These are phyloP conservation scores for Pseudogymnoascus sp. DNA, from an alignment of 2,329 filamentous ascomycete species.

Conservation along the genomic window DNA sequence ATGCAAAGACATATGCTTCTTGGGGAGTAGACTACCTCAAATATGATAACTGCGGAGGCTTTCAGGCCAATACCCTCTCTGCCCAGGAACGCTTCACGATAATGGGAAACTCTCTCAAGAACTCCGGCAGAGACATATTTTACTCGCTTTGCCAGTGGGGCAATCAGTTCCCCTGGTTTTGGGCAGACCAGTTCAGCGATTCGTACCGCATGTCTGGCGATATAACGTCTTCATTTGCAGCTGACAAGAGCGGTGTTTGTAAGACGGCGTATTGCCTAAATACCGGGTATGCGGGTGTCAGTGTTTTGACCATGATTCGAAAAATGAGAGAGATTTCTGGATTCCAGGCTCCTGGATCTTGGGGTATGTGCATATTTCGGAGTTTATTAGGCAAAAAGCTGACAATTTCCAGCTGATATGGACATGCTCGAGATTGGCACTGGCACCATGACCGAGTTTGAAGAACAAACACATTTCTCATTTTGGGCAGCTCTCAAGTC, in stretches of 20 bases:
- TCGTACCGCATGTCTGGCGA: slow-evolving; percentile 27
- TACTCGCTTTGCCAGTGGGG: slow-evolving; percentile 19
- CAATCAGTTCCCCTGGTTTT: slow-evolving; percentile 18
- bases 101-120: not conserved
- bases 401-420: slow-evolving; percentile 27
- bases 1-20: not conserved
- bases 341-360: slow-evolving; percentile 28
- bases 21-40: not conserved
- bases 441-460: slow-evolving; percentile 30
- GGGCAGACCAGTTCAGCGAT: slow-evolving; percentile 18
- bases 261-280: slow-evolving; percentile 31
- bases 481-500: slow-evolving; percentile 42
- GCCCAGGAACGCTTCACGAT: slow-evolving; percentile 9
- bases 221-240: slow-evolving; percentile 20
- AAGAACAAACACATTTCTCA: slow-evolving; percentile 39
- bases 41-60: slow-evolving; percentile 13
- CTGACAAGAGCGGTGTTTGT: slow-evolving; percentile 23
- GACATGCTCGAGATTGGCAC: slow-evolving; percentile 12
- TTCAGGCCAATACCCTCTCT: slow-evolving; percentile 16
- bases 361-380: slow-evolving; percentile 18
- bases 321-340: slow-evolving; percentile 30
- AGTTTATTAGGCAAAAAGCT: not conserved
- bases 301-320: slow-evolving; percentile 28
- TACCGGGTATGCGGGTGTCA: slow-evolving; percentile 29
- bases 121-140: slow-evolving; percentile 15